Base-by-base conservation (phyloP, 495 filamentous ascomycete genomes). In the Annulohypoxylon bovei region DNA sequence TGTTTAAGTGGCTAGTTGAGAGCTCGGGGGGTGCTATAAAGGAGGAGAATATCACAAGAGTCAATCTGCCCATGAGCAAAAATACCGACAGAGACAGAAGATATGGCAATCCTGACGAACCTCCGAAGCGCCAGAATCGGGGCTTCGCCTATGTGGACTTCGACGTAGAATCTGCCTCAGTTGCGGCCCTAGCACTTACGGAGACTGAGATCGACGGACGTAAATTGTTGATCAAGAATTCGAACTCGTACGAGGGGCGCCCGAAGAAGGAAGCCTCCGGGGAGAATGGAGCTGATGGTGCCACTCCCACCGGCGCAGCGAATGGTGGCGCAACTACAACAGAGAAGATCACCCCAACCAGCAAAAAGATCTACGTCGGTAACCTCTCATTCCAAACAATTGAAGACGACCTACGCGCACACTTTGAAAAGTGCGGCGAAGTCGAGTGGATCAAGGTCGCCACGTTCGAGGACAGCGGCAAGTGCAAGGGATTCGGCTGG, bases 81-180 rank as follows among this genome's bases (percentile, higher is more conserved):
- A 64, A 74, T 5, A 65, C 68, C 0, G 62, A 66, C 0, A 62
- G 44, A 62, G 61, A 52, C 54, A 67, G 58, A 20, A 71, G 74
- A 32, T 78, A 84, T 39, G 84, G 81, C 66, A 76, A 81, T 32
- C 78, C 76, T 28, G 89, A 84, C 66, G 68, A 75, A 12, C 58
- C 72, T 20, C 57, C 68, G 11, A 77, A 75, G 42, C 66, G 72
- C 18, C 77, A 79, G 68, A 86, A 98, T 80, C 92, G 89, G 75
- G 96, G 95, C 6, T 99, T 97, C 76, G 96, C 96, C 58, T 98
- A 98, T 72, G 89, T 99, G 57, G 96, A 99, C 75, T 96, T 99
- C 74, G 82, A 88, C 11, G 89, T 78, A n/a, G 74, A 85, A 28
- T 85, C 87, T 18, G 88, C 88, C n/a, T 80, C 91, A 68, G 79